Conservation (phyloP, 345 rosid genomes). For the Microcos paniculata region DNA sequence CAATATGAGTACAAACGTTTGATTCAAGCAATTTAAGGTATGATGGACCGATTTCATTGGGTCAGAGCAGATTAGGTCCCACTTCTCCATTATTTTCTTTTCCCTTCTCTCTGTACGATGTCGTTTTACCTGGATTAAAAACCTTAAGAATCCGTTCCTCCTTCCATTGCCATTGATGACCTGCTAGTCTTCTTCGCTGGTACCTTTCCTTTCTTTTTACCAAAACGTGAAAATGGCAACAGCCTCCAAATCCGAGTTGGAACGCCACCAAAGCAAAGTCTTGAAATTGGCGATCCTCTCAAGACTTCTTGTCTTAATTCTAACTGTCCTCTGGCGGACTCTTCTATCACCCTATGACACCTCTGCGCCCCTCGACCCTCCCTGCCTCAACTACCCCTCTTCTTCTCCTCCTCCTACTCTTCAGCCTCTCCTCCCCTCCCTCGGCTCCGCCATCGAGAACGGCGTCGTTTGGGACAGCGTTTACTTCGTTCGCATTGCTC, state of each 20-base stretch:
- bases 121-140: too few species aligned
- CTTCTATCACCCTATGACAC: constrained; percentile 79
- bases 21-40: too few species aligned
- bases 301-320: constrained; percentile 48
- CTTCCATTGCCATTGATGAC: too few species aligned
- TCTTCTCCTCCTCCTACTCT: constrained; percentile 15
- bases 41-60: too few species aligned
- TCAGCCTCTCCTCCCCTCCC: constrained; percentile 24
- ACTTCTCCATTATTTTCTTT: too few species aligned
- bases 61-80: too few species aligned
- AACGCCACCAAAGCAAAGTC: constrained; percentile 32
- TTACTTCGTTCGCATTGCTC: constrained; percentile 69
- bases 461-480: constrained; percentile 90
- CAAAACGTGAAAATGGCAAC: neutral
- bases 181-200: too few species aligned
- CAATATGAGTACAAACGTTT: too few species aligned
- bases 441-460: constrained; percentile 48
- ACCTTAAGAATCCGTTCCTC: too few species aligned
- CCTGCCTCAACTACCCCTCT: constrained; percentile 42
- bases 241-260: neutral
- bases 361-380: constrained; percentile 62
- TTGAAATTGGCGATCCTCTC: constrained; percentile 62
- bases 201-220: neutral
- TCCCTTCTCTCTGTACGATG: too few species aligned
- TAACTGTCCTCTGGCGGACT: constrained; percentile 65